Percentiles rank a stretch among this genome's conserved stretches.
Conservation (phyloP, 106 monocot species). For the Iris macrosiphon region DNA sequence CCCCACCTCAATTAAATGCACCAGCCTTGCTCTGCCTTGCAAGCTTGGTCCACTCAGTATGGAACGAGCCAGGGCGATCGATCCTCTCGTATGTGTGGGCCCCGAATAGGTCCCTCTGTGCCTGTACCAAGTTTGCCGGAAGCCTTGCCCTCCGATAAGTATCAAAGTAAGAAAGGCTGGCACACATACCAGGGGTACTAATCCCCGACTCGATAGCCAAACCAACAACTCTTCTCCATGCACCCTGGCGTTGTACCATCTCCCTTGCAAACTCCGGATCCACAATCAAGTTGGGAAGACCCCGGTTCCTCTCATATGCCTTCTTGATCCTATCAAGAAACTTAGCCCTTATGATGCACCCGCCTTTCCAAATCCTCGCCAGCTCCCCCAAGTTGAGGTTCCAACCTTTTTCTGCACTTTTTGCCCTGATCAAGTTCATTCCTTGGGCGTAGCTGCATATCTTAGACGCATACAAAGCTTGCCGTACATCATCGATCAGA, state of each 20-base stretch:
- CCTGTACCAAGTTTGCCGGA: slow-evolving; percentile 50
- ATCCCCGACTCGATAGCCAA: slow-evolving; percentile 27
- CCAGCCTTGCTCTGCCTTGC: slow-evolving; percentile 22
- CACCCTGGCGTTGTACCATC: slow-evolving; percentile 24
- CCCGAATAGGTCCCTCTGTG: slow-evolving; percentile 48
- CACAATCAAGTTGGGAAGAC: slow-evolving; percentile 18
- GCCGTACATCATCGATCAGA: slow-evolving; percentile 41
- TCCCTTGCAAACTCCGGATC: slow-evolving; percentile 30
- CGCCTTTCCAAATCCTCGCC: slow-evolving; percentile 55
- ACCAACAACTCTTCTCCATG: slow-evolving; percentile 26
- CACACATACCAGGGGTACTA: slow-evolving; percentile 30
- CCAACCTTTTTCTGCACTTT: slow-evolving; percentile 49
- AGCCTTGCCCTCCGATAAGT: slow-evolving; percentile 31
- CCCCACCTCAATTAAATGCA: not conserved
- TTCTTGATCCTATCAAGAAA: slow-evolving; percentile 28
- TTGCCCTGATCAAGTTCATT: slow-evolving; percentile 46
- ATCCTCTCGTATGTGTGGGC: slow-evolving; percentile 54
- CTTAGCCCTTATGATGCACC: slow-evolving; percentile 40
- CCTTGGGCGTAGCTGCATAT: slow-evolving; percentile 58
- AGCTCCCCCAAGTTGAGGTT: slow-evolving; percentile 43
- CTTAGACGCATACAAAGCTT: slow-evolving; percentile 51
- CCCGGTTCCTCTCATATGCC: slow-evolving; percentile 25
- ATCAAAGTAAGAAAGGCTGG: slow-evolving; percentile 27
- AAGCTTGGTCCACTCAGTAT: slow-evolving; percentile 51
- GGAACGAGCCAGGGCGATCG: slow-evolving; percentile 36